Percentiles rank a stretch among this genome's conserved stretches.
phyloP scores from a whole-genome alignment of 148 eudicot genomes.

The Silene conica region DNA sequence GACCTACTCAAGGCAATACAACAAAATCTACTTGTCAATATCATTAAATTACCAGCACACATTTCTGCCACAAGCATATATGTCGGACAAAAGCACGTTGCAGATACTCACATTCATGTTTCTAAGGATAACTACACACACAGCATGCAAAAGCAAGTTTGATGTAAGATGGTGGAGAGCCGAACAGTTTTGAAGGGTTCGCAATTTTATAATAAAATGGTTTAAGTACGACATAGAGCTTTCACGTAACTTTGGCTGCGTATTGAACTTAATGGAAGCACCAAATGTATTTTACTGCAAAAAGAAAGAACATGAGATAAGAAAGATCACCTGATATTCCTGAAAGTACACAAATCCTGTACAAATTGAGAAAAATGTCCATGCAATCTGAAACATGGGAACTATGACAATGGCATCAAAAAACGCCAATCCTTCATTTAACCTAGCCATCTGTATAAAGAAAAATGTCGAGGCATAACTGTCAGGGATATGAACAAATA shows the following conservation, averaged over 20 bases:
- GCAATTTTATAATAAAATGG: not conserved
- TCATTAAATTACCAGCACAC: constrained; percentile 1
- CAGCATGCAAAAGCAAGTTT: not conserved
- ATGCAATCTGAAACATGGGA: constrained; percentile 96
- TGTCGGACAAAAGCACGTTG: not conserved
- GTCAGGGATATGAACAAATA: constrained; percentile 6
- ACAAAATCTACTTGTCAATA: not conserved
- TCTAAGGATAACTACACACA: not conserved
- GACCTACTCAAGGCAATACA: constrained; percentile 43
- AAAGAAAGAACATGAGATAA: constrained; percentile 8
- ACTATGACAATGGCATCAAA: constrained; percentile 95
- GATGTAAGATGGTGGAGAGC: not conserved
- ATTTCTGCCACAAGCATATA: not conserved
- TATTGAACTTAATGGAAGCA: not conserved
- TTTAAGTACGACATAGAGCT: not conserved
- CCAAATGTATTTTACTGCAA: not conserved
- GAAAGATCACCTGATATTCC: constrained; percentile 73
- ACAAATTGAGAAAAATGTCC: constrained; percentile 98
- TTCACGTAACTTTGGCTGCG: not conserved
- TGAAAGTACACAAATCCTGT: constrained; percentile 97
- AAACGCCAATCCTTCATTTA: constrained; percentile 83
- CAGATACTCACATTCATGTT: not conserved
- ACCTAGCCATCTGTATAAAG: constrained; percentile 77
- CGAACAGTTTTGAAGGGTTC: not conserved
- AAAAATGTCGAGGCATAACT: not conserved